Percentiles rank a stretch among this genome's conserved stretches.
These are phyloP conservation scores for Sporormia fimetaria DNA, from an alignment of 495 filamentous ascomycete species.

Conservation along the genomic window DNA sequence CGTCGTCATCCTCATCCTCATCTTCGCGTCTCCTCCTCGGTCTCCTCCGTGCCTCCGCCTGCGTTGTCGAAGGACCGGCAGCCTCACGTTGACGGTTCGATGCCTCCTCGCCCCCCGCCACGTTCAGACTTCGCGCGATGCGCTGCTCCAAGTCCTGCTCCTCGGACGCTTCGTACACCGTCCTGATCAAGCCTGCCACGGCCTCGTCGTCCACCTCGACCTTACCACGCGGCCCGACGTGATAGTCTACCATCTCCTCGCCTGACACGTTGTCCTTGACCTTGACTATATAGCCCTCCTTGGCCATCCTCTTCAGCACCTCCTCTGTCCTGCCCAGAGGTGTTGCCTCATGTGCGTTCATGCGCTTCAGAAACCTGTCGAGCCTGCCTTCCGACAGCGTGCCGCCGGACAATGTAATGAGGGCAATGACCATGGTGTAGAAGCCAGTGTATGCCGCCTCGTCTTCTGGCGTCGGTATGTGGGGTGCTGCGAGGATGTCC, in stretches of 20 bases:
- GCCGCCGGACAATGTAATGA: slow-evolving; percentile 63
- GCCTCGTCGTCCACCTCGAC: slow-evolving; percentile 67
- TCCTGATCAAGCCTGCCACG: slow-evolving; percentile 56
- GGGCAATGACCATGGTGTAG: slow-evolving; percentile 64
- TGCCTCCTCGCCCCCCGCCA: slow-evolving; percentile 8
- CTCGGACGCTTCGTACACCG: slow-evolving; percentile 39
- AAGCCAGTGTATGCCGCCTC: slow-evolving; percentile 73
- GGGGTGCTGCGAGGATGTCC: slow-evolving; percentile 55
- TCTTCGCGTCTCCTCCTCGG: slow-evolving; percentile 1
- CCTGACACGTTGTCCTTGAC: slow-evolving; percentile 41
- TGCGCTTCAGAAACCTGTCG: slow-evolving; percentile 54
- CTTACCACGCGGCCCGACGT: slow-evolving; percentile 74
- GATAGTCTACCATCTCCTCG: slow-evolving; percentile 60
- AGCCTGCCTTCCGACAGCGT: slow-evolving; percentile 50
- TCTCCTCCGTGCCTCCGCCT: slow-evolving; percentile 5
- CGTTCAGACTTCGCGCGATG: slow-evolving; percentile 29
- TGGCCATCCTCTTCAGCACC: slow-evolving; percentile 60
- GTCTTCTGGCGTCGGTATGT: slow-evolving; percentile 46
- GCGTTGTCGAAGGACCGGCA: slow-evolving; percentile 1
- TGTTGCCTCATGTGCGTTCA: slow-evolving; percentile 66
- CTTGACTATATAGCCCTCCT: slow-evolving; percentile 71
- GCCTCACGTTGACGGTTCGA: neutral
- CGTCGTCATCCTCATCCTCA: slow-evolving; percentile 10
- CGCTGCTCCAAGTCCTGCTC: slow-evolving; percentile 30
- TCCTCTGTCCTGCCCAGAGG: slow-evolving; percentile 67